Conservation (phyloP, 768 basidiomycete genomes). For the Panaeolus cyanescens region DNA sequence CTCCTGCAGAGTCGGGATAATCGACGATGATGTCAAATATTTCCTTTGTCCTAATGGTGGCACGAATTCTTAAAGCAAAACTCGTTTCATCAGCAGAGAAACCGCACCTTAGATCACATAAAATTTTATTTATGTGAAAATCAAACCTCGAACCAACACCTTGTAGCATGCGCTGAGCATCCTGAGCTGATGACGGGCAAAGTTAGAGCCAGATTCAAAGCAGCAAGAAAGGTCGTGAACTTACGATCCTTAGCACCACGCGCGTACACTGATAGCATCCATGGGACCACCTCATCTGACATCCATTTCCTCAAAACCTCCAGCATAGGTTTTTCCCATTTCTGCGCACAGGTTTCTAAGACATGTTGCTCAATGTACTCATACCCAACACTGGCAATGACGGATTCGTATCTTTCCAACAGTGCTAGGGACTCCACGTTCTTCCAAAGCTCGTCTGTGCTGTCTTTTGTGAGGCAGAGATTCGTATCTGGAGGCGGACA, state of each 20-base stretch:
- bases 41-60: slow-evolving; percentile 72
- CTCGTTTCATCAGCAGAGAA: not conserved
- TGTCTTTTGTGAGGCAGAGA: slow-evolving; percentile 10
- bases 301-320: slow-evolving; percentile 73
- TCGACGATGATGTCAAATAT: slow-evolving; percentile 97
- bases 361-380: slow-evolving; percentile 83
- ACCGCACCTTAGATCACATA: slow-evolving; percentile 80
- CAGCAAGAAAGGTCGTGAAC: slow-evolving; percentile 19
- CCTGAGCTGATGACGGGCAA: slow-evolving; percentile 49
- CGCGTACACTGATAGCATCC: slow-evolving; percentile 85
- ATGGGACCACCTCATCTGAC: slow-evolving; percentile 74
- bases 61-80: not conserved
- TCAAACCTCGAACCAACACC: slow-evolving; percentile 85
- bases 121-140: slow-evolving; percentile 89
- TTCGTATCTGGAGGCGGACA: slow-evolving; percentile 26
- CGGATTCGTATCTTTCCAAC: slow-evolving; percentile 79
- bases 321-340: slow-evolving; percentile 72
- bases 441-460: slow-evolving; percentile 17
- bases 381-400: slow-evolving; percentile 84
- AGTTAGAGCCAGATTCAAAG: not conserved
- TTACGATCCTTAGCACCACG: slow-evolving; percentile 59
- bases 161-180: slow-evolving; percentile 71
- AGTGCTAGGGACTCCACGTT: slow-evolving; percentile 73
- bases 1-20: slow-evolving; percentile 84
- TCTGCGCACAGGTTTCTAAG: slow-evolving; percentile 58